Evolutionary conservation across 78 protist species (phyloP).

Genomic region (Andalucia godoyi): DNA sequence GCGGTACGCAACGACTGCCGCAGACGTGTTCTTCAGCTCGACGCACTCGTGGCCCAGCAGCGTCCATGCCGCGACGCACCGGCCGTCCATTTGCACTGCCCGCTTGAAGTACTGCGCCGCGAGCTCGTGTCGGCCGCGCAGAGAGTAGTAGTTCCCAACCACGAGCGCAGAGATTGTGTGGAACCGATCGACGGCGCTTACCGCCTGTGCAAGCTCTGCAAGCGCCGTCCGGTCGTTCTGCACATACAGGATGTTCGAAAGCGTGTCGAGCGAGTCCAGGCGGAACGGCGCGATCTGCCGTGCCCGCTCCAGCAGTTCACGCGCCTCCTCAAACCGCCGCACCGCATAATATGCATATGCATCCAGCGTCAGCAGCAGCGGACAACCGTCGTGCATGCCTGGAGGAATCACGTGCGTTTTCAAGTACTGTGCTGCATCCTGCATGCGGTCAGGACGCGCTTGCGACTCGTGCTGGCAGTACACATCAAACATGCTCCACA

Average conservation of each 20-base stretch:
- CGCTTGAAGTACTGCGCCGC: conserved; percentile 87
- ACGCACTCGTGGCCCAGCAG: conserved; percentile 91
- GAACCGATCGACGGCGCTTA: conserved; percentile 46
- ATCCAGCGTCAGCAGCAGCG: background rate
- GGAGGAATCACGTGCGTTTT: background rate
- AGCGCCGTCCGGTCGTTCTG: conserved; percentile 28
- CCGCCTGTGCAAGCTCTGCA: conserved; percentile 48
- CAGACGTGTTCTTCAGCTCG: conserved; percentile 73
- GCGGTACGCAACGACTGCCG: conserved; percentile 84
- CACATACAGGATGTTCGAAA: conserved; percentile 85
- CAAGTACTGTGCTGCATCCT: background rate
- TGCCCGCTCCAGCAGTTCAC: background rate
- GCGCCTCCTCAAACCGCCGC: background rate
- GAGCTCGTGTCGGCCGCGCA: conserved; percentile 64
- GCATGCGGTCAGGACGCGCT: background rate
- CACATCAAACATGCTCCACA: too few relatives aligned
- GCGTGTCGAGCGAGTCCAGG: conserved; percentile 68
- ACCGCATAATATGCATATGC: background rate
- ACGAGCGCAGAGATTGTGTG: conserved; percentile 87
- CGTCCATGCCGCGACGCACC: conserved; percentile 83
- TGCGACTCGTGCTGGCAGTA: too few relatives aligned
- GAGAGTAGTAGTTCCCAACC: conserved; percentile 78
- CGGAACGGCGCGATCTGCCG: conserved; percentile 39
- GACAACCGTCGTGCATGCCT: background rate
- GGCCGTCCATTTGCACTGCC: conserved; percentile 47